These are phyloP conservation scores for Helenozyma baotianmanensis DNA, from an alignment of 805 yeast species.

Conservation along the genomic window DNA sequence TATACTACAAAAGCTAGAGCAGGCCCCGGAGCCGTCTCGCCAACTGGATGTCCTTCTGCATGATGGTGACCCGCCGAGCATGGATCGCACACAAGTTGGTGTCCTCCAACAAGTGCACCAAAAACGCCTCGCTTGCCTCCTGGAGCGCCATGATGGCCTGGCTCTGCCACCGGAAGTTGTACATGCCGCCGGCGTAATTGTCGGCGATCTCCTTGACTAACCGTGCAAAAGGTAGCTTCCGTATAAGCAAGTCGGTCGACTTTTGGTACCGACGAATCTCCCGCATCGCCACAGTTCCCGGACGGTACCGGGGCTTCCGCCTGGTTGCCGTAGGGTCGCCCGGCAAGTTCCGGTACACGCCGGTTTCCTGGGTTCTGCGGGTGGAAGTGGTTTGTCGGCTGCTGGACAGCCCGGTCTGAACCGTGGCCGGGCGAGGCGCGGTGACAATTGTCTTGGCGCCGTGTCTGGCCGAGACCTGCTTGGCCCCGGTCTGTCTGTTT, in stretches of 20 bases:
- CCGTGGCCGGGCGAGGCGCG: too few species aligned
- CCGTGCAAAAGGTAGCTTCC: slow-evolving; percentile 76
- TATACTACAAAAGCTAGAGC: too few species aligned
- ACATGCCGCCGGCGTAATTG: slow-evolving; percentile 47
- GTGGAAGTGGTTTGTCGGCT: too few species aligned
- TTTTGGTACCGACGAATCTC: slow-evolving; percentile 68
- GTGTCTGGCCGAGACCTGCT: too few species aligned
- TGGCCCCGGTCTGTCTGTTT: slow-evolving; percentile 1
- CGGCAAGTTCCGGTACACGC: slow-evolving; percentile 46
- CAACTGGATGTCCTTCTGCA: slow-evolving; percentile 77
- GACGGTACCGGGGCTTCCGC: slow-evolving; percentile 42
- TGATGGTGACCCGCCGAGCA: slow-evolving; percentile 78
- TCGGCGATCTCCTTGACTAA: slow-evolving; percentile 71
- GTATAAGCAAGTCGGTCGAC: slow-evolving; percentile 59
- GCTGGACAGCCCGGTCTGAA: too few species aligned
- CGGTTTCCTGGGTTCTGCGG: slow-evolving; percentile 20
- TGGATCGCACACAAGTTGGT: slow-evolving; percentile 75
- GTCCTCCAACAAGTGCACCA: slow-evolving; percentile 70
- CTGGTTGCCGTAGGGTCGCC: slow-evolving; percentile 42
- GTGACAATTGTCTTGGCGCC: too few species aligned
- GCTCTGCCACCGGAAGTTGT: slow-evolving; percentile 71
- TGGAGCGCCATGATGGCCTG: slow-evolving; percentile 74
- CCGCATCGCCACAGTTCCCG: slow-evolving; percentile 62
- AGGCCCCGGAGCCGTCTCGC: slow-evolving; percentile 73
- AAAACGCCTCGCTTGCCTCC: slow-evolving; percentile 76